Evolutionary conservation across 768 basidiomycete genomes (phyloP), one percentile per base, ranked within the genome.

Genomic region (Naganishia kalamii): DNA sequence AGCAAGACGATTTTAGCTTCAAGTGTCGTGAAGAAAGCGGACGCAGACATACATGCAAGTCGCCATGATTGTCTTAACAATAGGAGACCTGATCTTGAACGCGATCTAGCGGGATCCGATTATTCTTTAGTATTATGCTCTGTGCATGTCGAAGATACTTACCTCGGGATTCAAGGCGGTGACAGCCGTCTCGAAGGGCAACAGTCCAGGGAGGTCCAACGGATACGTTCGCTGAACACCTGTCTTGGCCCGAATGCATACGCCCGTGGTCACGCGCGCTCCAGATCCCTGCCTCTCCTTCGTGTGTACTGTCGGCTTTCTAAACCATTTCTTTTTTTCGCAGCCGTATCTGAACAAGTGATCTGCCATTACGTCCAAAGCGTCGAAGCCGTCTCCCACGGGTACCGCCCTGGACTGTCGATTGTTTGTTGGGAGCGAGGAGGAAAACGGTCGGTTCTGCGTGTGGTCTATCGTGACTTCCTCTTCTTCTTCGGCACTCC

Each of bases 121-220:
- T 88, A 83, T 35, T 88, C 80, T 77, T 91, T 90, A 71, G 90
- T 87, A 0, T 88, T 88, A 60, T 54, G n/a, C 43, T 23, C 10
- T 21, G 17, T 23, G 11, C 23, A 32, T 13, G 49, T 17, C n/a
- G 15, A 37, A 17, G 12, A 19, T 21, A 49, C 71, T 63, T 44
- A 92, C 88, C 23, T 89, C 85, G 4, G 91, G 89, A 69, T 92
- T 92, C 66, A 93, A 80, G 35, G 77, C 73, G 23, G 84, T 82
- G 35, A 92, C 82, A 5, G 90, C 89, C 3, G 85, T 86, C 78
- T 91, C 90, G 70, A 92, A 92, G 10, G 89, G 88, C 8, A 83
- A 85, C 37, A 92, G 82, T 71, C 82, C 86, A n/a, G 81, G 82
- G 74, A 90, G 90, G 75, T 91, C 88, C 70, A 90, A 90, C 6